Percentiles rank a stretch among this genome's conserved stretches.
Evolutionary conservation across 352 stramenopile genomes (phyloP).

Genomic region (Phytopythium ostracodes): DNA sequence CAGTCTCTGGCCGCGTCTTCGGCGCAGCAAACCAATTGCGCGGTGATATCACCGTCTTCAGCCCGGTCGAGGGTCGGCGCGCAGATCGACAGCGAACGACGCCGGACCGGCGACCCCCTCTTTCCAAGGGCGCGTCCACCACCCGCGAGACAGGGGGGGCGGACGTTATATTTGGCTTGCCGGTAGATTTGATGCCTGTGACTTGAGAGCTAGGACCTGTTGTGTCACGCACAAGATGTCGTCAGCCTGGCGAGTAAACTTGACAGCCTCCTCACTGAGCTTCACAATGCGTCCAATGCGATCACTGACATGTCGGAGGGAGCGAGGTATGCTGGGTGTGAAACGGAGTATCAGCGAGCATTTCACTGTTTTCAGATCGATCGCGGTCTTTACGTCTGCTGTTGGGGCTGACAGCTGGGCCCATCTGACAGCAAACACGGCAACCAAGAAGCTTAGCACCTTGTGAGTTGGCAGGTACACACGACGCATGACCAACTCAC

Average conservation of each 20-base stretch:
- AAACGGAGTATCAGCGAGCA: not conserved
- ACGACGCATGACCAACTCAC: not conserved
- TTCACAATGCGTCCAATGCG: not conserved
- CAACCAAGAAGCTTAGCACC: not conserved
- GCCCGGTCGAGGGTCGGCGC: not conserved
- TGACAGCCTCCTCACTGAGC: too few species aligned
- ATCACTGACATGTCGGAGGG: not conserved
- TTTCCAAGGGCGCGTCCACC: not conserved
- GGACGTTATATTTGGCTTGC: not conserved
- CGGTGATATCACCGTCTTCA: not conserved
- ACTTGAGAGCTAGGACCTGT: not conserved
- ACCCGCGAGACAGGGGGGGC: not conserved
- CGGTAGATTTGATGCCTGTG: not conserved
- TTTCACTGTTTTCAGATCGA: not conserved
- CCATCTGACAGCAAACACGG: not conserved
- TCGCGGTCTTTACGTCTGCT: not conserved
- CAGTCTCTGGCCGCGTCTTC: not conserved
- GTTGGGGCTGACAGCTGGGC: not conserved
- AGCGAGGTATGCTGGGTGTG: not conserved
- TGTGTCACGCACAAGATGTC: not conserved
- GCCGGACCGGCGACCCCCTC: not conserved
- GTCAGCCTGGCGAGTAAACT: not conserved
- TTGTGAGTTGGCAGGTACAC: not conserved
- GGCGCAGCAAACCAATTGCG: constrained; percentile 3
- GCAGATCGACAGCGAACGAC: not conserved